Conservation (phyloP, 75 land plant genomes). For the Gnetum montanum region DNA sequence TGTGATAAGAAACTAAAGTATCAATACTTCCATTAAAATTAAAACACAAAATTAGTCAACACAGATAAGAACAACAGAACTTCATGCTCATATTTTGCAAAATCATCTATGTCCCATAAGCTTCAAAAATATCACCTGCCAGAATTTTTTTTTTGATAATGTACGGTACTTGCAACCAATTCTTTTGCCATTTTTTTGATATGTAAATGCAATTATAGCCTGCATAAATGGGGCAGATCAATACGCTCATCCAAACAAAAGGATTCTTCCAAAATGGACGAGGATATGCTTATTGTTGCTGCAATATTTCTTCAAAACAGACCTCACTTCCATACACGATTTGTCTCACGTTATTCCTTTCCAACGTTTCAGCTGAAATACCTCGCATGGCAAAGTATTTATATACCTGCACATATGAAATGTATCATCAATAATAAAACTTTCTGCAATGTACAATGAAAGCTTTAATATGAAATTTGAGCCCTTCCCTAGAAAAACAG, state of each 20-base stretch:
- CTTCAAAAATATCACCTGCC: constrained; percentile 48
- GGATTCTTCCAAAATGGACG: background rate
- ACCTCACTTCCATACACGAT: constrained; percentile 19
- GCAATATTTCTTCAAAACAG: too few species aligned
- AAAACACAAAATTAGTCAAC: background rate
- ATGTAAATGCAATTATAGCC: constrained; percentile 77
- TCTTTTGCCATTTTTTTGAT: constrained; percentile 38
- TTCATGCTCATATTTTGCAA: background rate
- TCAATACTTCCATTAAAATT: background rate
- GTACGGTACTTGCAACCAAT: constrained; percentile 83
- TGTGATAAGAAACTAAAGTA: constrained; percentile 9
- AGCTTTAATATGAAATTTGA: too few species aligned
- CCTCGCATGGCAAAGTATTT: constrained; percentile 38
- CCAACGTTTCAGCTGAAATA: constrained; percentile 50
- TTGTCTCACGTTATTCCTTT: constrained; percentile 61
- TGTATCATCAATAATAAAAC: too few species aligned
- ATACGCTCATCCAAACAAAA: background rate
- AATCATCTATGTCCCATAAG: background rate
- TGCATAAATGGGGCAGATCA: constrained; percentile 15
- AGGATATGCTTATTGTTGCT: background rate
- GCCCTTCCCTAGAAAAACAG: too few species aligned
- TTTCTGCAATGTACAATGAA: too few species aligned
- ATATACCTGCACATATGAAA: constrained; percentile 48
- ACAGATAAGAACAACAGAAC: background rate
- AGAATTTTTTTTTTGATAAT: constrained; percentile 55